Evolutionary conservation across 2,329 filamentous ascomycete genomes (phyloP).

Genomic region (Ophiostoma sp.): DNA sequence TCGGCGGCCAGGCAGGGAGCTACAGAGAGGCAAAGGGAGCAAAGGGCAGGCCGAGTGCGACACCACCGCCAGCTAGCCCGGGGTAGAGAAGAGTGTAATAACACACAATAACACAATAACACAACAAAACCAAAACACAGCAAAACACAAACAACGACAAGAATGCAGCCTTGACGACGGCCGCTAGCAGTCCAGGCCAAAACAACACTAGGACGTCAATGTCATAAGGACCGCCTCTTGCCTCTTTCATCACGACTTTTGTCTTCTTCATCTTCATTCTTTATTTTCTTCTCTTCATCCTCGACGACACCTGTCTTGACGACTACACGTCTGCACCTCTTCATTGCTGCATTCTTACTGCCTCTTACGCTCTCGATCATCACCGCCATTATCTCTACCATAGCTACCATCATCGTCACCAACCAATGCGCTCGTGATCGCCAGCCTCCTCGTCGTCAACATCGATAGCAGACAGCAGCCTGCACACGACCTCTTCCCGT

Average conservation of each 20-base stretch:
- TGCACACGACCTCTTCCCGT: not conserved
- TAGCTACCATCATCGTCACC: not conserved
- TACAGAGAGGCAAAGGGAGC: not conserved
- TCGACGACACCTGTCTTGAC: not conserved
- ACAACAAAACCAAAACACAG: constrained; percentile 12
- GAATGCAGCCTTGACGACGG: constrained; percentile 23
- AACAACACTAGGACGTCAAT: not conserved
- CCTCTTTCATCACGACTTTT: constrained; percentile 12
- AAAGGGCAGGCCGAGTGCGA: constrained; percentile 11
- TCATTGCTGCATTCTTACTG: not conserved
- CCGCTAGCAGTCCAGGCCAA: not conserved
- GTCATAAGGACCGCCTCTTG: constrained; percentile 3
- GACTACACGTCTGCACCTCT: not conserved
- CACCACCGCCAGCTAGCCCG: constrained; percentile 16
- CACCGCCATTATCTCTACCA: not conserved
- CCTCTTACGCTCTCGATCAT: not conserved
- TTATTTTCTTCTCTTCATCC: not conserved
- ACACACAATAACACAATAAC: constrained; percentile 16
- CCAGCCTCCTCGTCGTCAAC: not conserved
- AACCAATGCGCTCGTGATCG: constrained; percentile 12
- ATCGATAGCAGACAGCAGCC: constrained; percentile 6
- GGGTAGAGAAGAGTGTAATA: constrained; percentile 6
- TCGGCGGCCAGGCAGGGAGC: constrained; percentile 13
- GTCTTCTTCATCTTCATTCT: not conserved
- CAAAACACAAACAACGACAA: constrained; percentile 15